Evolutionary conservation across 2,329 filamentous ascomycete genomes (phyloP).

Genomic region (Talaromyces sp.): DNA sequence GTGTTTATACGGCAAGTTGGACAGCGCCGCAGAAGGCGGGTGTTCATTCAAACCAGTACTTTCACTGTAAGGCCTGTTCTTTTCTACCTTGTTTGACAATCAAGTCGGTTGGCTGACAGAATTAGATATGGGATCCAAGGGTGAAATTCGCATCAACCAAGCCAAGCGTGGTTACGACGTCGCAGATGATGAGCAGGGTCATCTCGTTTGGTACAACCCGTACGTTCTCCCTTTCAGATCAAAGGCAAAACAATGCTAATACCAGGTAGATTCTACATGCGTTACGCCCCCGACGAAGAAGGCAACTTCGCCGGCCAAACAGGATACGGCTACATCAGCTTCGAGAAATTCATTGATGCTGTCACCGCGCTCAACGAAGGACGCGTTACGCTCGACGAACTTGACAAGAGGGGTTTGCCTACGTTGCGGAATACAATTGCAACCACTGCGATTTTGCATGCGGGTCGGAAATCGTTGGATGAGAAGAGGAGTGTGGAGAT

Average conservation of each 20-base stretch:
- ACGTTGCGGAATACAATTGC: slow-evolving; percentile 86
- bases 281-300: slow-evolving; percentile 89
- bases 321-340: slow-evolving; percentile 89
- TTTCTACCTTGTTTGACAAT: neutral
- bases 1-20: slow-evolving; percentile 91
- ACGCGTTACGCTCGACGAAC: slow-evolving; percentile 65
- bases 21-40: slow-evolving; percentile 88
- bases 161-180: slow-evolving; percentile 93
- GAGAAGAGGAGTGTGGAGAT: slow-evolving; percentile 77
- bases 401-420: slow-evolving; percentile 77
- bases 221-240: slow-evolving; percentile 35
- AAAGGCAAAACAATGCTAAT: neutral
- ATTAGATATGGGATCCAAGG: slow-evolving; percentile 68
- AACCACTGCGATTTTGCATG: slow-evolving; percentile 87
- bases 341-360: slow-evolving; percentile 93
- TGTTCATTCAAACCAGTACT: slow-evolving; percentile 96
- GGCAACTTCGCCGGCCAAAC: slow-evolving; percentile 90
- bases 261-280: slow-evolving; percentile 71
- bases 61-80: slow-evolving; percentile 61
- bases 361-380: slow-evolving; percentile 75
- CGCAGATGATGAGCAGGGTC: slow-evolving; percentile 68
- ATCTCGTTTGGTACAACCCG: slow-evolving; percentile 82
- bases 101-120: slow-evolving; percentile 10
- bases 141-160: slow-evolving; percentile 87
- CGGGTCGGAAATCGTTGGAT: slow-evolving; percentile 78